Conservation (phyloP, 495 filamentous ascomycete genomes). For the Astrocystis sublimbata region DNA sequence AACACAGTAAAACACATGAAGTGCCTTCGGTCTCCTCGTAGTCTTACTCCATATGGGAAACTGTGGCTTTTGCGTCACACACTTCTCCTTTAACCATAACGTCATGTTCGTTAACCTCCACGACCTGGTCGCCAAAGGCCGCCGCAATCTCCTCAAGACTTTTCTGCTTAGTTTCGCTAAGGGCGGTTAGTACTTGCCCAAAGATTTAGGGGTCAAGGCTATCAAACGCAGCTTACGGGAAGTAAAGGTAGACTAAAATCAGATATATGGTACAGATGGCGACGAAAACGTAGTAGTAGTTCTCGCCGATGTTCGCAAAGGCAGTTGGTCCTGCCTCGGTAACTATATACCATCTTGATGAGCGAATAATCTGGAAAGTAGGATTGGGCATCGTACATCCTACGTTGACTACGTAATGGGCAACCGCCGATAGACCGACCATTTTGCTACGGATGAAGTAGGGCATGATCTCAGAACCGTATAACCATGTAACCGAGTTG, state of each 20-base stretch:
- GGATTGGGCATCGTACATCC: slow-evolving; percentile 25
- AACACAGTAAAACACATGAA: too few species aligned
- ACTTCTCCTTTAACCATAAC: too few species aligned
- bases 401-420: slow-evolving; percentile 62
- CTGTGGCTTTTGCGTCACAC: neutral
- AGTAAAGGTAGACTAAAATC: too few species aligned
- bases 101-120: slow-evolving; percentile 38
- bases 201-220: neutral
- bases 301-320: slow-evolving; percentile 57
- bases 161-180: slow-evolving; percentile 55
- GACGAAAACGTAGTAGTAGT: slow-evolving; percentile 64
- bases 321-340: slow-evolving; percentile 61
- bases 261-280: slow-evolving; percentile 54
- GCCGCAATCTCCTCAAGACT: slow-evolving; percentile 60
- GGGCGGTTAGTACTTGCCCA: too few species aligned
- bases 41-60: neutral
- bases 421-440: slow-evolving; percentile 59
- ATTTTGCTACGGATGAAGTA: slow-evolving; percentile 62
- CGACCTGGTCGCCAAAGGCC: slow-evolving; percentile 58
- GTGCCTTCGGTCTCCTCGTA: neutral
- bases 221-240: slow-evolving; percentile 34
- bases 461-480: slow-evolving; percentile 60
- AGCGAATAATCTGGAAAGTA: neutral
- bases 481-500: slow-evolving; percentile 62
- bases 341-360: slow-evolving; percentile 26